A percentile compares a stretch with the other conserved stretches of the same genome.
These are phyloP conservation scores for Sporothrix curviconia DNA, from an alignment of 2,329 filamentous ascomycete species.

Conservation along the genomic window DNA sequence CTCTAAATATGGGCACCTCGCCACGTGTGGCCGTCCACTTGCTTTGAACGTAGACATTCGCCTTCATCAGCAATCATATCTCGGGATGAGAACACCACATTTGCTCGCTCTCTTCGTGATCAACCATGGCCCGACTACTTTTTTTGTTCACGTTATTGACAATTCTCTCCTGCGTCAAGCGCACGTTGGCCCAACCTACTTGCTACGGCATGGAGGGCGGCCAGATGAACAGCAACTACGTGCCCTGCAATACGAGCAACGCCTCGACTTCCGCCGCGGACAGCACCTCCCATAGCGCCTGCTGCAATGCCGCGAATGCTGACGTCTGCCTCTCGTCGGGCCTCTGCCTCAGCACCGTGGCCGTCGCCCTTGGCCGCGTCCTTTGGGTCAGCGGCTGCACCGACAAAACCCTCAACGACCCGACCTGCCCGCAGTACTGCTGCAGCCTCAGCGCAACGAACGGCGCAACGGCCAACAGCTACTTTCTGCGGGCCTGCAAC, in stretches of 20 bases:
- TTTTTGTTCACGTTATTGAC: not conserved
- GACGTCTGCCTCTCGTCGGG: conserved; percentile 22
- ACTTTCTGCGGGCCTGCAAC: conserved; percentile 10
- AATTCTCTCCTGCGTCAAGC: not conserved
- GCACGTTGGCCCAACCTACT: too few species aligned
- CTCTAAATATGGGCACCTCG: too few species aligned
- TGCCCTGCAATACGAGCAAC: conserved; percentile 19
- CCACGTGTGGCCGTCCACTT: too few species aligned
- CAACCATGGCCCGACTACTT: not conserved
- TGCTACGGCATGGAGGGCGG: conserved; percentile 10
- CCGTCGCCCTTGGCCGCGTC: conserved; percentile 18
- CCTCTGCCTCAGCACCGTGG: conserved; percentile 20
- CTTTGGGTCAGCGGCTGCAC: conserved; percentile 21
- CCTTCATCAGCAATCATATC: not conserved
- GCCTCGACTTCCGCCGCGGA: conserved; percentile 10
- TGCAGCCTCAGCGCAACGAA: not conserved
- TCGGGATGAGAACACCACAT: too few species aligned
- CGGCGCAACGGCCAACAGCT: not conserved
- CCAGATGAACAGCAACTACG: not conserved
- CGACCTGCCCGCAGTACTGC: conserved; percentile 22
- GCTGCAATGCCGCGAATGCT: conserved; percentile 20
- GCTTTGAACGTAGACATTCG: too few species aligned
- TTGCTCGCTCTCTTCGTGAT: too few species aligned
- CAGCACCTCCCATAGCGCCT: conserved; percentile 20
- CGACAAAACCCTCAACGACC: conserved; percentile 20